phyloP scores from a whole-genome alignment of 1,139 yeast species.

The Nakaseomyces glabratus region DNA sequence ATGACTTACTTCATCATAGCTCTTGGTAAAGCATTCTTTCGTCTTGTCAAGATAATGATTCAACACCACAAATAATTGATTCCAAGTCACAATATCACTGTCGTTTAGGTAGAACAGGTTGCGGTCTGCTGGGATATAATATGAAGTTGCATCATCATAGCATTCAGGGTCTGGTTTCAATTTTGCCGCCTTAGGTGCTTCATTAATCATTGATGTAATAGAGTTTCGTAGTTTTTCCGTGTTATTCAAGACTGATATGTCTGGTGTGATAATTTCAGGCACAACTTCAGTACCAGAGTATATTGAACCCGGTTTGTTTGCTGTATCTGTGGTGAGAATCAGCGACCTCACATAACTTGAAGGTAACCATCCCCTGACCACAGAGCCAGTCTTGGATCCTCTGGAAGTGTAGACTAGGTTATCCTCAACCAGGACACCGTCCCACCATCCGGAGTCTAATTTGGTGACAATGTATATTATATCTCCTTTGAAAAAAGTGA shows the following conservation, averaged over 20 bases:
- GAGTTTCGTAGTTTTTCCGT: not conserved
- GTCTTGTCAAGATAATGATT: not conserved
- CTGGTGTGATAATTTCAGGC: not conserved
- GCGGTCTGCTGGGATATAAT: slow-evolving; percentile 2
- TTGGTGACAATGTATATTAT: slow-evolving; percentile 36
- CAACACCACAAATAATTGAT: slow-evolving; percentile 2
- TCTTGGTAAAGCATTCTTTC: not conserved
- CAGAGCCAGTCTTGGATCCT: slow-evolving; percentile 12
- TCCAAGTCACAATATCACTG: slow-evolving; percentile 23
- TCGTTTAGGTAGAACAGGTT: slow-evolving; percentile 3
- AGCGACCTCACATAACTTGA: slow-evolving; percentile 35
- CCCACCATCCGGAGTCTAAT: slow-evolving; percentile 67
- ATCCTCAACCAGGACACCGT: slow-evolving; percentile 36
- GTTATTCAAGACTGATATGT: not conserved
- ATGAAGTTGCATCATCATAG: not conserved
- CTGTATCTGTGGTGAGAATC: not conserved
- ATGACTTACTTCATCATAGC: not conserved
- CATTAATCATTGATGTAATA: slow-evolving; percentile 4
- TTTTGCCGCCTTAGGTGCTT: not conserved
- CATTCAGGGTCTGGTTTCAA: not conserved
- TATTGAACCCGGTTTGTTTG: not conserved
- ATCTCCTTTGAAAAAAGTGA: slow-evolving; percentile 23
- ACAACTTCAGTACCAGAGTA: not conserved
- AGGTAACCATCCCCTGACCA: slow-evolving; percentile 70
- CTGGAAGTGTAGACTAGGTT: not conserved